Conservation (phyloP, 2,329 filamentous ascomycete genomes). For the Claviceps pazoutovae region DNA sequence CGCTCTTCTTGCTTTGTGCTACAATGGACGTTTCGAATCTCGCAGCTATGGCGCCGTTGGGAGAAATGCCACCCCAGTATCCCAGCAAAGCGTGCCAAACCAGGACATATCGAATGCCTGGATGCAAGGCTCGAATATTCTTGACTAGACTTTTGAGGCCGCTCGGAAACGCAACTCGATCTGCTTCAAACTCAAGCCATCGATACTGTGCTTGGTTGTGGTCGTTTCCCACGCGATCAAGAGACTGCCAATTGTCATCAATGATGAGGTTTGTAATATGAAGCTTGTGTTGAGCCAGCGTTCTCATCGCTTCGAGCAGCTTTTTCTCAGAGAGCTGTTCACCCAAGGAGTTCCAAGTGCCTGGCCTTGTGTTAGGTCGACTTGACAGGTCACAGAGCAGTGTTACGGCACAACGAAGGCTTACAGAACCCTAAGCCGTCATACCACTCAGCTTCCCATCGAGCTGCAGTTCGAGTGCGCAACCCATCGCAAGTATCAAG, state of each 20-base stretch:
- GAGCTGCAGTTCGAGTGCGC: constrained; percentile 34
- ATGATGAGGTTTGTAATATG: constrained; percentile 79
- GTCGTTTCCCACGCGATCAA: constrained; percentile 37
- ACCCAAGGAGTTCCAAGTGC: constrained; percentile 88
- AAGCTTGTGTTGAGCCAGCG: constrained; percentile 56
- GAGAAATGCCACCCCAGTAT: constrained; percentile 84
- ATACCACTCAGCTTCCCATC: constrained; percentile 80
- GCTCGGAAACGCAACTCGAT: constrained; percentile 60
- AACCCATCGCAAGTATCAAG: constrained; percentile 32
- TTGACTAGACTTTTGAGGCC: constrained; percentile 61
- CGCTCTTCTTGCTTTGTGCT: constrained; percentile 39
- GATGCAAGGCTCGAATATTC: constrained; percentile 54
- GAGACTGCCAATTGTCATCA: constrained; percentile 90
- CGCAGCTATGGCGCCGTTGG: constrained; percentile 57
- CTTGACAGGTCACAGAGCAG: constrained; percentile 8
- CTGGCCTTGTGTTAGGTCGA: constrained; percentile 17
- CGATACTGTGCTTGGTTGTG: constrained; percentile 43
- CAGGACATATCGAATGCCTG: constrained; percentile 66
- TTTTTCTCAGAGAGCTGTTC: constrained; percentile 71
- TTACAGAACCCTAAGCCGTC: constrained; percentile 82
- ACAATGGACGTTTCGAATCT: constrained; percentile 63
- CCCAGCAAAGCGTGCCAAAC: constrained; percentile 88
- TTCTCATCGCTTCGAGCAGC: constrained; percentile 60
- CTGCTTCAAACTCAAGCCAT: constrained; percentile 80
- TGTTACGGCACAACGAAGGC: constrained; percentile 10